Conservation (phyloP, 495 filamentous ascomycete genomes). For the Penicillium coprophilum region DNA sequence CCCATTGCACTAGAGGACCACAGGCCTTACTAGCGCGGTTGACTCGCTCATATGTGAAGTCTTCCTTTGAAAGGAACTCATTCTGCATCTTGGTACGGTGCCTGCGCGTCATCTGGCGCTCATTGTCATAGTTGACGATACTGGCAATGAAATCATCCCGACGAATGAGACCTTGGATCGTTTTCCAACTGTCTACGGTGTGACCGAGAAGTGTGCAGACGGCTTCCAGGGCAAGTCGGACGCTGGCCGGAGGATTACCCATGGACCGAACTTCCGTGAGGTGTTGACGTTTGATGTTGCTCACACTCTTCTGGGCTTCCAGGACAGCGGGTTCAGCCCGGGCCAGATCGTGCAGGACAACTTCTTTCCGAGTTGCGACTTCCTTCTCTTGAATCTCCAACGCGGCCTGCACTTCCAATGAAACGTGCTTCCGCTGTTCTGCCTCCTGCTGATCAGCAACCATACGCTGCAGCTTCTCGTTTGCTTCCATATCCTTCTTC, state of each 20-base stretch:
- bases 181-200: constrained; percentile 86
- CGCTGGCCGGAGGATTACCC: constrained; percentile 84
- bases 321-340: constrained; percentile 89
- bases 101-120: constrained; percentile 84
- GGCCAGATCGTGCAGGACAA: constrained; percentile 85
- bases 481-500: constrained; percentile 90
- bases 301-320: constrained; percentile 91
- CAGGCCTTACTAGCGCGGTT: constrained; percentile 95
- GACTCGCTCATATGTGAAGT: constrained; percentile 94
- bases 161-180: constrained; percentile 81
- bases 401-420: constrained; percentile 81
- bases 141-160: constrained; percentile 96
- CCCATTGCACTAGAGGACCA: constrained; percentile 96
- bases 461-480: constrained; percentile 96
- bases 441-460: constrained; percentile 94
- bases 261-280: constrained; percentile 97
- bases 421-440: constrained; percentile 83
- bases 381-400: constrained; percentile 88
- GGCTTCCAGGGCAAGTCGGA: constrained; percentile 88
- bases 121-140: constrained; percentile 96
- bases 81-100: constrained; percentile 86
- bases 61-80: constrained; percentile 84
- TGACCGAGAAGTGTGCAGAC: constrained; percentile 94
- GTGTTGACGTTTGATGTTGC: constrained; percentile 96
- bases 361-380: constrained; percentile 76